A percentile compares a stretch with the other conserved stretches of the same genome.
phyloP scores from a whole-genome alignment of 2,329 filamentous ascomycete species.

The Verticillium albo-atrum region DNA sequence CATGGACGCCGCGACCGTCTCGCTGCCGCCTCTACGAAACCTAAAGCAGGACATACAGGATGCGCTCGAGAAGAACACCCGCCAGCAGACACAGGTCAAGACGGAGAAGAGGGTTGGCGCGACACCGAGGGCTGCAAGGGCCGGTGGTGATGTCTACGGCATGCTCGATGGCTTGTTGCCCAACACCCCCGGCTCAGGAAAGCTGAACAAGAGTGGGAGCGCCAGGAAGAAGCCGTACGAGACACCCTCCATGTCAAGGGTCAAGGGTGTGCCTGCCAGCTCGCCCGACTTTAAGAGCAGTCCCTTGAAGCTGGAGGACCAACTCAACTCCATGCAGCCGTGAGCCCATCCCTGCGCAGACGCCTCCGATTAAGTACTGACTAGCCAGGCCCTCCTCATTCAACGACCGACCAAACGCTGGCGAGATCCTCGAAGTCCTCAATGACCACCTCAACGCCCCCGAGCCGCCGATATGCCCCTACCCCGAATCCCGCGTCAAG shows the following conservation, averaged over 20 bases:
- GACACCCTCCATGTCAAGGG: slow-evolving; percentile 42
- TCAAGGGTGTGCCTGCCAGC: slow-evolving; percentile 39
- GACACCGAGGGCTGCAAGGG: slow-evolving; percentile 58
- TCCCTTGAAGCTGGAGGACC: slow-evolving; percentile 32
- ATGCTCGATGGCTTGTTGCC: slow-evolving; percentile 73
- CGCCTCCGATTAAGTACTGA: not conserved
- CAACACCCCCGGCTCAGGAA: slow-evolving; percentile 47
- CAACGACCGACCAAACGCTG: slow-evolving; percentile 70
- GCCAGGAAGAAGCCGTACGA: slow-evolving; percentile 33
- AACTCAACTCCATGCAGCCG: slow-evolving; percentile 32
- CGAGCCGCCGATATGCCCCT: slow-evolving; percentile 67
- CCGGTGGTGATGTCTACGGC: slow-evolving; percentile 69
- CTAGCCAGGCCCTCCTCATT: slow-evolving; percentile 57
- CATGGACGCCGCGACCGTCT: slow-evolving; percentile 66
- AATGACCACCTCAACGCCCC: slow-evolving; percentile 68
- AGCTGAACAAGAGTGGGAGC: slow-evolving; percentile 17
- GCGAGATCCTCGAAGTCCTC: slow-evolving; percentile 77
- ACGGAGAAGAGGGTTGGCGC: slow-evolving; percentile 58
- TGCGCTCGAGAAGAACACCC: slow-evolving; percentile 70
- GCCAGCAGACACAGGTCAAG: slow-evolving; percentile 55
- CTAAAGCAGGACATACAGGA: slow-evolving; percentile 89
- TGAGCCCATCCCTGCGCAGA: slow-evolving; percentile 18
- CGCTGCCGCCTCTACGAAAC: slow-evolving; percentile 65
- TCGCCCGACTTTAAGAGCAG: slow-evolving; percentile 36
- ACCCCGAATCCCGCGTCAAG: slow-evolving; percentile 72